A percentile compares a stretch with the other conserved stretches of the same genome.
Evolutionary conservation across 2,329 filamentous ascomycete species (phyloP).

Genomic region (Pseudogymnoascus sp.): DNA sequence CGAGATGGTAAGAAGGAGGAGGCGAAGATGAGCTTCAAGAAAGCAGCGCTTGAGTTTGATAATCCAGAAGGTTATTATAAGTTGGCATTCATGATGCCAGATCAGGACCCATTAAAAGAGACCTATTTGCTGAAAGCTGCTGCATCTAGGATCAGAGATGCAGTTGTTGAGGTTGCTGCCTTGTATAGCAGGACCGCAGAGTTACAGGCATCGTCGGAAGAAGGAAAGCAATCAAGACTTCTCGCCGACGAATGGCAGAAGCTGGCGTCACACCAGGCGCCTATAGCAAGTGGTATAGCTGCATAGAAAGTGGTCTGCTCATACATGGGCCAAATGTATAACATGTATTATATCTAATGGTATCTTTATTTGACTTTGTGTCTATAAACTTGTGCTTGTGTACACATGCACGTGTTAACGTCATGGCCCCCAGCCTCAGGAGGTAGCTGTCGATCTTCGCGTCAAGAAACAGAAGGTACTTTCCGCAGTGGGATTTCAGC

Average conservation of each 20-base stretch:
- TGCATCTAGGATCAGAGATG: conserved; percentile 22
- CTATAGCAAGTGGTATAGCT: neutral
- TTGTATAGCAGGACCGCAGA: neutral
- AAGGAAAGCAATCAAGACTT: neutral
- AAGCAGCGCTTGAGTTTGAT: conserved; percentile 25
- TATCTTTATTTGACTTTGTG: neutral
- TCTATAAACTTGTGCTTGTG: neutral
- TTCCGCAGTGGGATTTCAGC: neutral
- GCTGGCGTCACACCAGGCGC: neutral
- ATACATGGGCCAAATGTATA: neutral
- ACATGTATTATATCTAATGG: neutral
- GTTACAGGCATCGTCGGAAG: neutral
- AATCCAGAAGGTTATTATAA: conserved; percentile 25
- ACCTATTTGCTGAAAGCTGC: conserved; percentile 26
- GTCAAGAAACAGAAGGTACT: neutral
- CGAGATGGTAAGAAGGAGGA: conserved; percentile 13
- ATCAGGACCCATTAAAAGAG: conserved; percentile 15
- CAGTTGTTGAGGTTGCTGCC: conserved; percentile 11
- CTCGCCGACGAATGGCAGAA: neutral
- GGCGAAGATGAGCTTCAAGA: conserved; percentile 21
- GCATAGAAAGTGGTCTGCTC: neutral
- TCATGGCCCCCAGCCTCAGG: neutral
- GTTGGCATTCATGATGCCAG: conserved; percentile 18
- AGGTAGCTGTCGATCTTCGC: neutral
- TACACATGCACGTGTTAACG: neutral